Conservation (phyloP, 2,329 filamentous ascomycete species). For the Teratosphaeria nubilosa region DNA sequence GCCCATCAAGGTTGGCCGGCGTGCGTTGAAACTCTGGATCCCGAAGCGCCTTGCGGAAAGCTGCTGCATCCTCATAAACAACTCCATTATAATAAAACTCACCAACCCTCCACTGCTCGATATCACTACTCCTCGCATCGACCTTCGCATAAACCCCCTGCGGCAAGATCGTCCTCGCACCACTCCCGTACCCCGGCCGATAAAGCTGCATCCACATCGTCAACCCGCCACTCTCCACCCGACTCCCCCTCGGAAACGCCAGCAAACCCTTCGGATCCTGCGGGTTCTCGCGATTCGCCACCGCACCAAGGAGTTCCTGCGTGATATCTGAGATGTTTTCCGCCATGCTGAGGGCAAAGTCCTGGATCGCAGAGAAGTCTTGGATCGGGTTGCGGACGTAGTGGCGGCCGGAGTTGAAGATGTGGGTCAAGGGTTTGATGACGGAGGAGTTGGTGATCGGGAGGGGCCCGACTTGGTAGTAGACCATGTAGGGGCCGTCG, state of each 20-base stretch:
- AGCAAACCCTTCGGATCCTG: conserved; percentile 28
- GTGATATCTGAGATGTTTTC: conserved; percentile 33
- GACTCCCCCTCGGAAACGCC: conserved; percentile 31
- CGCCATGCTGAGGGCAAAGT: conserved; percentile 20
- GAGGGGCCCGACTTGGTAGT: conserved; percentile 43
- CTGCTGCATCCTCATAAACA: conserved; percentile 41
- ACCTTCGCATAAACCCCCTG: conserved; percentile 35
- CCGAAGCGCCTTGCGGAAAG: conserved; percentile 37
- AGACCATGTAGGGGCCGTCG: conserved; percentile 28
- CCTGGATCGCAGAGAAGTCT: conserved; percentile 16
- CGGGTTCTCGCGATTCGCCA: conserved; percentile 28
- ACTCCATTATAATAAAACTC: conserved; percentile 47
- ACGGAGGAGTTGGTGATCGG: conserved; percentile 32
- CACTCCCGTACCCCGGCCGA: conserved; percentile 30
- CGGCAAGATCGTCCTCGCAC: conserved; percentile 36
- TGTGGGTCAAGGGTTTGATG: conserved; percentile 33
- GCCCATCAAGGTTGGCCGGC: conserved; percentile 39
- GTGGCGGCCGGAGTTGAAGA: conserved; percentile 31
- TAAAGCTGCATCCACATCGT: conserved; percentile 41
- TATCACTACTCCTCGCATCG: conserved; percentile 42
- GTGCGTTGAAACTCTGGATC: conserved; percentile 37
- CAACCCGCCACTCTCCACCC: conserved; percentile 34
- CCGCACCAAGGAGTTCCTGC: conserved; percentile 35
- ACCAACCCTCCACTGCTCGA: conserved; percentile 38
- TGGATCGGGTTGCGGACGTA: conserved; percentile 23